Base-by-base conservation (phyloP, 2,329 filamentous ascomycete genomes). In the Fusarium albidum region DNA sequence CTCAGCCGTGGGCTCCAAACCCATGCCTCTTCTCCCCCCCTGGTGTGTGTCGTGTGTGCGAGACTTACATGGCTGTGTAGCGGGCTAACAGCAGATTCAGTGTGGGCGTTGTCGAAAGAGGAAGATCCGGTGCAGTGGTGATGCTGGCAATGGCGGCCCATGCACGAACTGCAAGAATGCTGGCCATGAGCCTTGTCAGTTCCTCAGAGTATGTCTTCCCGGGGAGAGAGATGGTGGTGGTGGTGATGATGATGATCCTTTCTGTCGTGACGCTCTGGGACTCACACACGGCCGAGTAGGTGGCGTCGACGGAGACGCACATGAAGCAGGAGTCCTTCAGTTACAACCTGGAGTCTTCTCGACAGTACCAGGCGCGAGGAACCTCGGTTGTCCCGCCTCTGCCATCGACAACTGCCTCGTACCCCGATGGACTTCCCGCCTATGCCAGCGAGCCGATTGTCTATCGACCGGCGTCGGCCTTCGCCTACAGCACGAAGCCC, bases 81-180 rank as follows among this genome's bases (percentile, higher is more conserved):
- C 52, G 29, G 27, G 59, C 63, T 66, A 62, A 68, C 64, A 52
- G 31, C 43, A 55, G 28, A 42, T 60, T 50, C 61, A 97, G 94
- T 98, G 94, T 72, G 85, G 86, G 29, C 86, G 94, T 63, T 98
- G 94, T 74, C 86, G 94, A 55, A 93, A 94, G 76, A 85, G 94
- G 53, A 98, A 98, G 79, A 98, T 98, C 66, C 89, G 91, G 64
- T 98, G 94, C 77, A 96, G 90, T 68, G 94, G 94, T 35, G 92
- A 96, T 69, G 80, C 82, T 28, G 90, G 89, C 27, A 85, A 88
- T 67, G 89, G 89, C n/a, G 76, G 79, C 32, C 86, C 88, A n/a
- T 98, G 94, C 73, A 79, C 82, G 10, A 96, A 93, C 72, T 98
- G 94, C 78, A 89, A 86, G 67, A 85, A 80, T 56, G 88, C 93